Conservation (phyloP, 345 rosid genomes). For the Citropsis articulata region DNA sequence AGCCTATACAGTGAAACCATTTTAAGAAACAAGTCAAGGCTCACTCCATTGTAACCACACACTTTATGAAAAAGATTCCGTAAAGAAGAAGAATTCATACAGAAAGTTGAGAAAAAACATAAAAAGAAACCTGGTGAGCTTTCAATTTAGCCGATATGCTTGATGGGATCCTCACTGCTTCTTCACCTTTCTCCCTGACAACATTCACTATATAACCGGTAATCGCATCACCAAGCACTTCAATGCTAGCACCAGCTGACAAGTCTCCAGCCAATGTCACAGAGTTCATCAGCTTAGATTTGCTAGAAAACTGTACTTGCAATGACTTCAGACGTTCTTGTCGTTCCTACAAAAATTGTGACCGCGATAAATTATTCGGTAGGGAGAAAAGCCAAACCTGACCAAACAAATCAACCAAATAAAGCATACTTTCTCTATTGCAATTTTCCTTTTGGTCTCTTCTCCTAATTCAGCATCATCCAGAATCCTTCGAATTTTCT, state of each 20-base stretch:
- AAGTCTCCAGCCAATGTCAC: slow-evolving; percentile 41
- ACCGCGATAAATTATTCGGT: slow-evolving; percentile 21
- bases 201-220: slow-evolving; percentile 94
- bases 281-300: slow-evolving; percentile 49
- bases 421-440: slow-evolving; percentile 81
- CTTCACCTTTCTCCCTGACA: slow-evolving; percentile 95
- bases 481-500: slow-evolving; percentile 87
- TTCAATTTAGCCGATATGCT: slow-evolving; percentile 90
- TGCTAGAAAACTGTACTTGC: slow-evolving; percentile 64
- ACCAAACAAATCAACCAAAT: slow-evolving; percentile 12
- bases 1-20: not conserved
- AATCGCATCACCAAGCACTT: slow-evolving; percentile 80
- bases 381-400: slow-evolving; percentile 6
- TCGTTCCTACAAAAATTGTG: slow-evolving; percentile 65
- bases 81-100: not conserved
- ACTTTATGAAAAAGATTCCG: not conserved
- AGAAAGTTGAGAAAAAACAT: not conserved
- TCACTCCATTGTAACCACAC: not conserved
- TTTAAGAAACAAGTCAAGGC: not conserved
- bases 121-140: slow-evolving; percentile 79
- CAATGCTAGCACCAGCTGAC: slow-evolving; percentile 59
- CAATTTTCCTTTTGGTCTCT: slow-evolving; percentile 94
- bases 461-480: slow-evolving; percentile 99
- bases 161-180: slow-evolving; percentile 78
- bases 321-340: slow-evolving; percentile 92